phyloP scores from a whole-genome alignment of 495 filamentous ascomycete species.

The Hyaloscypha hepaticicola region DNA sequence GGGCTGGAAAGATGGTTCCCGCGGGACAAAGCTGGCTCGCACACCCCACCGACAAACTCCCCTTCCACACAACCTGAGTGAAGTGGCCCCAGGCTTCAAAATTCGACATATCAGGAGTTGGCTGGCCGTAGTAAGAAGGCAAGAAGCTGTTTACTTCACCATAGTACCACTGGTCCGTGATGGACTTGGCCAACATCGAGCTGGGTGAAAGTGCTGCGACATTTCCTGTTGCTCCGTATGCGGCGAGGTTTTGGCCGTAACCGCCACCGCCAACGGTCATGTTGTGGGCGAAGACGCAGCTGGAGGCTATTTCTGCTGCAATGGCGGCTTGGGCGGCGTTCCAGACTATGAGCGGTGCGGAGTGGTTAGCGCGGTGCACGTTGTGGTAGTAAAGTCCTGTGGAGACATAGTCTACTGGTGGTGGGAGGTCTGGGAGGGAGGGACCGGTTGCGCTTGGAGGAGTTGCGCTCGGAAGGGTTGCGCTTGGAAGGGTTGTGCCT shows the following conservation, averaged over 20 bases:
- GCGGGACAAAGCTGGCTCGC: constrained; percentile 50
- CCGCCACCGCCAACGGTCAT: constrained; percentile 53
- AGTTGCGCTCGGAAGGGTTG: too few relatives aligned
- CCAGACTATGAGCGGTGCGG: constrained; percentile 61
- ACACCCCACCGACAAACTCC: constrained; percentile 71
- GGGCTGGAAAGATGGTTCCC: constrained; percentile 43
- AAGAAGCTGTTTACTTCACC: constrained; percentile 59
- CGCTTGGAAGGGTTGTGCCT: too few relatives aligned
- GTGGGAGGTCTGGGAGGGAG: neutral
- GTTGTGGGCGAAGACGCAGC: constrained; percentile 71
- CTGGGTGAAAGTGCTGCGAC: constrained; percentile 24
- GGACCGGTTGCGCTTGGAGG: neutral
- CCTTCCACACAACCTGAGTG: constrained; percentile 83
- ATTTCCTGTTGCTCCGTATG: constrained; percentile 37
- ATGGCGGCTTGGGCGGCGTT: constrained; percentile 54
- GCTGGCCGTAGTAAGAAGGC: constrained; percentile 40
- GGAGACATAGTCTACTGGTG: constrained; percentile 35
- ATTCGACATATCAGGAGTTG: constrained; percentile 54
- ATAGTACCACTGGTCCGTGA: constrained; percentile 82
- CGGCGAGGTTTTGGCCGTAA: constrained; percentile 84
- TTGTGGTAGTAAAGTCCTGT: constrained; percentile 72
- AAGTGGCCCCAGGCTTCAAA: constrained; percentile 83
- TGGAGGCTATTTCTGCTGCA: constrained; percentile 47
- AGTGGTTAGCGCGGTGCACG: constrained; percentile 79
- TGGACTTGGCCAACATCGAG: constrained; percentile 57